Evolutionary conservation across 176 grass and related monocot genomes (phyloP).

Genomic region (sorghum (Sorghum bicolor)): DNA sequence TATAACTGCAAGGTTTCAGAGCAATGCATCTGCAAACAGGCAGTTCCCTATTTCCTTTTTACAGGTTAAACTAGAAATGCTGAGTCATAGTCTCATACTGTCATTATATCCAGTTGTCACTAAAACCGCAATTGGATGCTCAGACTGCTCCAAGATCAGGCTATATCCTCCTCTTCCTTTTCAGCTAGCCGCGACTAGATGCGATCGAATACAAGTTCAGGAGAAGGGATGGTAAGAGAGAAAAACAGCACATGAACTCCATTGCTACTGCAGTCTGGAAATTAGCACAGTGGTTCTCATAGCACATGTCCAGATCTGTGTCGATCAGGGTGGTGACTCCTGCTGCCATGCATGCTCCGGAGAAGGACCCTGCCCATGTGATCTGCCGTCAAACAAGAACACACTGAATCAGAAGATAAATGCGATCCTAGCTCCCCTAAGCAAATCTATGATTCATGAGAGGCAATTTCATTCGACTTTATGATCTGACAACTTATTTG

Average conservation of each 20-base stretch:
- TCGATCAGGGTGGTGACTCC: constrained; percentile 81
- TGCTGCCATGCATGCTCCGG: constrained; percentile 64
- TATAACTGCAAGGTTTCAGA: constrained; percentile 21
- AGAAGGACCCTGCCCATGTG: constrained; percentile 62
- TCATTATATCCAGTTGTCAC: constrained; percentile 28
- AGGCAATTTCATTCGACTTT: background rate
- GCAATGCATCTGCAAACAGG: constrained; percentile 12
- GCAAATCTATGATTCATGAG: background rate
- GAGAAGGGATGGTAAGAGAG: constrained; percentile 52
- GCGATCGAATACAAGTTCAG: constrained; percentile 73
- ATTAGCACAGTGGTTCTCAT: constrained; percentile 62
- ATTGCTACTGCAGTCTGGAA: constrained; percentile 75
- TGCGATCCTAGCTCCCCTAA: background rate
- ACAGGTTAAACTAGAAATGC: constrained; percentile 29
- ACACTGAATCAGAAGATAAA: constrained; percentile 6
- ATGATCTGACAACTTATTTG: background rate
- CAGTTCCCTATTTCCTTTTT: constrained; percentile 50
- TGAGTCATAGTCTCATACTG: background rate
- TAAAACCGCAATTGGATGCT: constrained; percentile 19
- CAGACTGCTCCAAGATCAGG: constrained; percentile 25
- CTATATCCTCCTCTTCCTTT: background rate
- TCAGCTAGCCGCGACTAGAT: constrained; percentile 31
- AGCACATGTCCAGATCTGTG: constrained; percentile 68
- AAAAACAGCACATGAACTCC: constrained; percentile 89
- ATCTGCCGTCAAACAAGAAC: constrained; percentile 49